Conservation (phyloP, 164 flowering plant species). For the Protea cynaroides region DNA sequence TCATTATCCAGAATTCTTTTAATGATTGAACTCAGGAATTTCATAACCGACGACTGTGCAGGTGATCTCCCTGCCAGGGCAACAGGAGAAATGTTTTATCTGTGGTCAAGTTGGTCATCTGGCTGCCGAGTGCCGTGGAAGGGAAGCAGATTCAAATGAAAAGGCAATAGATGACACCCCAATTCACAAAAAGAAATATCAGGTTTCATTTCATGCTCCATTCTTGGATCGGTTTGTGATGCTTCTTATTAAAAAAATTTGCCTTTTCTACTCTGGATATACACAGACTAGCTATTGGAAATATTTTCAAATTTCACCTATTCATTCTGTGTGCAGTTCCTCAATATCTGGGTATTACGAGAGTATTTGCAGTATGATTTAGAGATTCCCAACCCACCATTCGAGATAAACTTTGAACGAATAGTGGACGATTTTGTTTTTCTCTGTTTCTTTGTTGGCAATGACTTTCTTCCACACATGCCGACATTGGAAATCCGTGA, state of each 20-base stretch:
- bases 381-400: constrained; percentile 69
- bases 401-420: constrained; percentile 69
- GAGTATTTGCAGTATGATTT: constrained; percentile 84
- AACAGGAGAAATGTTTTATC: constrained; percentile 77
- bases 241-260: neutral
- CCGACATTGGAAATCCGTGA: constrained; percentile 98
- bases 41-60: constrained; percentile 21
- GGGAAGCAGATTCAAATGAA: constrained; percentile 27
- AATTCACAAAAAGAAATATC: constrained; percentile 91
- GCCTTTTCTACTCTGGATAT: neutral
- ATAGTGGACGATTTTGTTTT: constrained; percentile 96
- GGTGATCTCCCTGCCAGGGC: constrained; percentile 81
- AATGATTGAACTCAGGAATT: constrained; percentile 7
- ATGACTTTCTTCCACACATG: constrained; percentile 99
- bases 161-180: constrained; percentile 55
- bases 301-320: neutral
- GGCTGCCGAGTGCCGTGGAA: constrained; percentile 83
- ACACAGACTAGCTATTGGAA: neutral
- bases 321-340: constrained; percentile 51
- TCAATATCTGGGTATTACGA: constrained; percentile 90
- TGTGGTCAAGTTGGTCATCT: constrained; percentile 95
- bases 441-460: constrained; percentile 95
- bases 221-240: neutral
- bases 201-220: constrained; percentile 39
- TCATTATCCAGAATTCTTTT: neutral